These are phyloP conservation scores for Cardamine chenopodiifolia DNA, from an alignment of 345 rosid species.

Conservation along the genomic window DNA sequence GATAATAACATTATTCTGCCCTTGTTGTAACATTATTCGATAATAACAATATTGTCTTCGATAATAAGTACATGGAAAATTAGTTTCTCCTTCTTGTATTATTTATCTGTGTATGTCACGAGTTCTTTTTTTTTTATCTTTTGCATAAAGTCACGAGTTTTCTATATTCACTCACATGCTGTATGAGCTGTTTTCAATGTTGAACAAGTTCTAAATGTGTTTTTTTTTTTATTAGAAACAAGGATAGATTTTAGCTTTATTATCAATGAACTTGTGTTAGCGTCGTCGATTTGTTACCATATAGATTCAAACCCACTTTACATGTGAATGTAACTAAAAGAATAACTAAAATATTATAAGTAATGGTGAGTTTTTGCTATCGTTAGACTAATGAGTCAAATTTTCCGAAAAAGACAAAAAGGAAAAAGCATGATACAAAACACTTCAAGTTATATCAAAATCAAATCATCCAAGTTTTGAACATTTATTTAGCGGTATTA, in stretches of 20 bases:
- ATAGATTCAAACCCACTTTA: too few species aligned
- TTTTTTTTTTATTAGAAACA: not conserved
- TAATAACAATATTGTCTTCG: too few species aligned
- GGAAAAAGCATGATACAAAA: not conserved
- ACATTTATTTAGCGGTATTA: not conserved
- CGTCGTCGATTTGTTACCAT: too few species aligned
- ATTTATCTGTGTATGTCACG: not conserved
- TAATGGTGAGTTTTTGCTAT: too few species aligned
- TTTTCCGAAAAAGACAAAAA: too few species aligned
- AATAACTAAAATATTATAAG: too few species aligned
- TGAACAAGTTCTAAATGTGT: not conserved
- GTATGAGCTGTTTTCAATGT: not conserved
- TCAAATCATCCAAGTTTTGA: not conserved
- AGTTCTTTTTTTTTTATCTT: not conserved
- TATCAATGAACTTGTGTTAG: not conserved
- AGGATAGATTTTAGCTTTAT: not conserved
- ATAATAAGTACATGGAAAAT: too few species aligned
- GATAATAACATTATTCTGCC: not conserved
- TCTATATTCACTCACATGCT: constrained; percentile 15
- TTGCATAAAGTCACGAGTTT: constrained; percentile 20
- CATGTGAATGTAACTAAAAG: not conserved
- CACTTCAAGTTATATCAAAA: not conserved
- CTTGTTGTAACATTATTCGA: too few species aligned
- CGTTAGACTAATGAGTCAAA: too few species aligned
- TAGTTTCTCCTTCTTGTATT: not conserved